These are phyloP conservation scores for Macrophomina tecta DNA, from an alignment of 2,329 filamentous ascomycete genomes.

Conservation along the genomic window DNA sequence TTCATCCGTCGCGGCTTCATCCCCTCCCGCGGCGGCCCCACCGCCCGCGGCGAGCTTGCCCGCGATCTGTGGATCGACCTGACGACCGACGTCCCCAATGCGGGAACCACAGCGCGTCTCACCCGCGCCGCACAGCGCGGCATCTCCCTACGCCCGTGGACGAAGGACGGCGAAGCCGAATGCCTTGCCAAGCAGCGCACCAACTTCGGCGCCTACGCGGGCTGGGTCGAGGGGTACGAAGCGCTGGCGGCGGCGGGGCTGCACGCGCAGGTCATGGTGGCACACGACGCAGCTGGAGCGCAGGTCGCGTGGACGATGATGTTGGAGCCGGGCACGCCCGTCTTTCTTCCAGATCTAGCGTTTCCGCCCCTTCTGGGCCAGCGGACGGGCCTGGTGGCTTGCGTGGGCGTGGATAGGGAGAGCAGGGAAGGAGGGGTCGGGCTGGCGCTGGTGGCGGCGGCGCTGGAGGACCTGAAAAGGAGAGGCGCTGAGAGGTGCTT, in stretches of 20 bases:
- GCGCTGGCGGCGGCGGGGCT: not conserved
- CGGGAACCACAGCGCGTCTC: not conserved
- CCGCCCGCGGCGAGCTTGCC: not conserved
- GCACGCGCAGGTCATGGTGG: conserved; percentile 18
- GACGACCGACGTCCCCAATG: not conserved
- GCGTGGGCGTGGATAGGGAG: conserved; percentile 3
- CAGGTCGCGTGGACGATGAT: conserved; percentile 21
- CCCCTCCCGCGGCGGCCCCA: not conserved
- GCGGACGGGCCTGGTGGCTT: not conserved
- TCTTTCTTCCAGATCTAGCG: not conserved
- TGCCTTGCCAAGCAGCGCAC: not conserved
- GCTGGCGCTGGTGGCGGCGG: not conserved
- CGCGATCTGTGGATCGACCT: conserved; percentile 22
- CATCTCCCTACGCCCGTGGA: conserved; percentile 1
- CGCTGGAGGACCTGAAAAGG: conserved; percentile 4
- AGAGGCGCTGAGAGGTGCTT: not conserved
- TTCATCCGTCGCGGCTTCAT: conserved; percentile 14
- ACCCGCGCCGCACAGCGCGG: not conserved
- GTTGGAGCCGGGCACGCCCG: not conserved
- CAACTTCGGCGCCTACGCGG: conserved; percentile 1
- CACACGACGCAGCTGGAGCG: not conserved
- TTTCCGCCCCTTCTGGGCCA: not conserved
- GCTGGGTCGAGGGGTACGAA: conserved; percentile 15
- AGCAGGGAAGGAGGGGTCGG: not conserved
- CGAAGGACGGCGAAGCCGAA: not conserved